Evolutionary conservation across 2,329 filamentous ascomycete genomes (phyloP).

Genomic region (Talaromyces albobiverticillius): DNA sequence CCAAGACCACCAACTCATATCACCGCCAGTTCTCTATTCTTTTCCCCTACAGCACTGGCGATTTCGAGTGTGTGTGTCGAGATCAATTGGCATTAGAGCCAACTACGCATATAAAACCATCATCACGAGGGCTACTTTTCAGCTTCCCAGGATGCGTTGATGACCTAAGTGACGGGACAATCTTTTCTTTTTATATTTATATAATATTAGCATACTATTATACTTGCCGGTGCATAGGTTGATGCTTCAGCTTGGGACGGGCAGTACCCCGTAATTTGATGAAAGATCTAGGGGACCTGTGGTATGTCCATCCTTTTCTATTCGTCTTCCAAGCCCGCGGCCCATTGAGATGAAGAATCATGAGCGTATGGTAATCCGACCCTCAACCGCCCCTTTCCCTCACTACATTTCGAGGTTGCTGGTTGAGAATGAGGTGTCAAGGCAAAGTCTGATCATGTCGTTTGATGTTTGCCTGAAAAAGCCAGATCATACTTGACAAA

Average conservation of each 20-base stretch:
- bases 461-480: neutral
- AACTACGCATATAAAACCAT: constrained; percentile 76
- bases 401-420: constrained; percentile 24
- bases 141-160: constrained; percentile 44
- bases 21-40: constrained; percentile 55
- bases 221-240: neutral
- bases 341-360: constrained; percentile 34
- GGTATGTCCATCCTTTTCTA: constrained; percentile 17
- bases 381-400: constrained; percentile 35
- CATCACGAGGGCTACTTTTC: constrained; percentile 58
- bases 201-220: neutral
- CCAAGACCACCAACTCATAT: constrained; percentile 73
- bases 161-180: constrained; percentile 47
- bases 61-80: constrained; percentile 71
- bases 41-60: constrained; percentile 60
- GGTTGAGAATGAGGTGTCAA: constrained; percentile 43
- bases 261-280: neutral
- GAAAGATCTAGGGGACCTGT: neutral
- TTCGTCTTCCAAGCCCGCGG: constrained; percentile 8
- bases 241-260: neutral
- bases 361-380: constrained; percentile 45
- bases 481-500: neutral
- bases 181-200: constrained; percentile 10
- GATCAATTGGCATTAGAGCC: constrained; percentile 48
- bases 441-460: constrained; percentile 41